phyloP scores from a whole-genome alignment of 2,329 filamentous ascomycete genomes.

The Pseudogymnoascus sp. region DNA sequence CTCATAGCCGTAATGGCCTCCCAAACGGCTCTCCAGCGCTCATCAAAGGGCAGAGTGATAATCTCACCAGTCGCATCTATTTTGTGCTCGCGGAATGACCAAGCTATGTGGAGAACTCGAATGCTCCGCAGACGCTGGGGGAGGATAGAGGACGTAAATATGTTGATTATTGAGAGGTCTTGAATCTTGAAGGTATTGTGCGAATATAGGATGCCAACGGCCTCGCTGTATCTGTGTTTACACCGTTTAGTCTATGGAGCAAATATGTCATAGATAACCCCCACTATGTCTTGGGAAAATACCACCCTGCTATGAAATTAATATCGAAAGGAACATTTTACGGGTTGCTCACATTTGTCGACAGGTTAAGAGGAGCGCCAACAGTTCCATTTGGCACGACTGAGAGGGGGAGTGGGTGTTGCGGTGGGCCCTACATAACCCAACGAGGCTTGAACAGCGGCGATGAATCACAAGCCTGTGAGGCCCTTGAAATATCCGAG shows the following conservation, averaged over 20 bases:
- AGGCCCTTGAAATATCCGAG: not conserved
- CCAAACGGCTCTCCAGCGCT: not conserved
- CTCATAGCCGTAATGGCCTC: not conserved
- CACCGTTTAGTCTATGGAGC: not conserved
- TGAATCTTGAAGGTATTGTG: not conserved
- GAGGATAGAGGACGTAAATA: not conserved
- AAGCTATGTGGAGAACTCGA: not conserved
- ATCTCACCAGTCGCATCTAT: not conserved
- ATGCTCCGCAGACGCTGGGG: not conserved
- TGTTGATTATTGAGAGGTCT: not conserved
- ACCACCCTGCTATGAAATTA: not conserved
- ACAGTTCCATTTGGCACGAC: not conserved
- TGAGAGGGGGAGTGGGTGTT: not conserved
- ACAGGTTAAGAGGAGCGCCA: not conserved
- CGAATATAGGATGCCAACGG: not conserved
- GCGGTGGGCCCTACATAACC: not conserved
- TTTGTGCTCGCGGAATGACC: not conserved
- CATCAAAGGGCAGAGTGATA: not conserved
- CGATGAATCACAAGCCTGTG: not conserved
- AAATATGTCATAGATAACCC: no score
- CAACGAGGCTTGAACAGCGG: not conserved
- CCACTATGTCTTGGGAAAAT: not conserved
- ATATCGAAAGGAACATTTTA: not conserved
- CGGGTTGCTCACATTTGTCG: not conserved
- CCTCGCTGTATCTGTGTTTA: not conserved